Base-by-base conservation (phyloP, 306 rosid genomes). In the Quercus aquifolioides region DNA sequence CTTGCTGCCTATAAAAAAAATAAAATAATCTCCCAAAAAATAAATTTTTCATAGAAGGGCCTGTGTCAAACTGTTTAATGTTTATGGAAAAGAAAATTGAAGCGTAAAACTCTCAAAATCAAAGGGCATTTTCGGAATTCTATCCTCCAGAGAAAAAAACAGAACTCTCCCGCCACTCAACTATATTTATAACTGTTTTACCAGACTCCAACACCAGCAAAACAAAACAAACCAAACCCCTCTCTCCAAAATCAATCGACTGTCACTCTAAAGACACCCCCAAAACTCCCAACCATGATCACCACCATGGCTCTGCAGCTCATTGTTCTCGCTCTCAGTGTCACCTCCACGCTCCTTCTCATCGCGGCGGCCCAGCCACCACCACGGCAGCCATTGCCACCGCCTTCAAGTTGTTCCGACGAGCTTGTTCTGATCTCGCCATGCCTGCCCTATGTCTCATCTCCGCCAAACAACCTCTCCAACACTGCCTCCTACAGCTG, bases 401-500 rank as follows among this genome's bases (percentile, higher is more conserved):
- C 76, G 12, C 55, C 28, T 13, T 21, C 78, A 5, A 73, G 78
- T 3, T 86, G 97, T 80, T 78, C 81, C 55, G 81, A 84, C 41
- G 78, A 85, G 78, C 81, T 94, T 23, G 83, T 88, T 8, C 76
- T 76, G 57, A 86, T 88, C 83, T 92, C 97, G 2, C 85, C 85
- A 17, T 94, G 98, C 80, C 86, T 92, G 12, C 5, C 87, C 10
- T 92, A 77, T 83, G 88, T 91, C 15, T 85, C 97, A 1, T 63
- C 76, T 38, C 90, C 93, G 51, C 97, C 94, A 3, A 94, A 94
- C 89, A 87, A 94, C 80, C 90, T 89, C n/a, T 82, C 89, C 11
- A 86, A 71, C n/a, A 31, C 74, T 0, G 85, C 85, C 67, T 78
- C 94, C 1, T 67, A 83, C n/a, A 79, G 28, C 3, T 92, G 98